These are phyloP conservation scores for Chenopodium berlandieri DNA, from an alignment of 148 eudicot species.

Conservation along the genomic window DNA sequence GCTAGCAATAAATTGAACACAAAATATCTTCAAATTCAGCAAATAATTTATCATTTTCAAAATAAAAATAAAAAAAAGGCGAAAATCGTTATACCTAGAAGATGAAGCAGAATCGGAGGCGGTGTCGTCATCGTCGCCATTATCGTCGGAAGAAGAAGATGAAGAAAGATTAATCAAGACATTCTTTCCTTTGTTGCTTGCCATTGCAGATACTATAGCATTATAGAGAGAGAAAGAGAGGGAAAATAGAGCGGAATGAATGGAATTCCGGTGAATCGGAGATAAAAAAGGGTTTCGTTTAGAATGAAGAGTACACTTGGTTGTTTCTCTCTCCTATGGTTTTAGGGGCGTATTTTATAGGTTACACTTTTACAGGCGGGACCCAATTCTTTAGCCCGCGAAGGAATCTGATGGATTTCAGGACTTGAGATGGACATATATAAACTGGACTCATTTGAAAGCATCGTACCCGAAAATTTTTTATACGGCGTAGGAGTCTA, in stretches of 20 bases:
- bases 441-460: too few species aligned
- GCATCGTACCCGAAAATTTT: too few species aligned
- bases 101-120: conserved; percentile 4
- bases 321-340: background rate
- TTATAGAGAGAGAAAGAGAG: background rate
- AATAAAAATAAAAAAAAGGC: background rate
- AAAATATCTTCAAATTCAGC: background rate
- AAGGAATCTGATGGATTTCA: background rate
- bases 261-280: background rate
- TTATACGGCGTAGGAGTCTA: too few species aligned
- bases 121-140: conserved; percentile 16
- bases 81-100: conserved; percentile 15
- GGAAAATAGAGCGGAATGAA: background rate
- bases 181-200: conserved; percentile 24
- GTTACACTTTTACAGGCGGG: background rate
- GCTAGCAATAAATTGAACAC: background rate
- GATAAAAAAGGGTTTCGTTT: background rate
- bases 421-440: background rate
- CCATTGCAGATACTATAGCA: background rate
- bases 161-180: conserved; percentile 23
- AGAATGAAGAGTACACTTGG: background rate
- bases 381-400: background rate
- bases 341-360: background rate
- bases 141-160: conserved; percentile 16
- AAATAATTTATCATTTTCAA: background rate